Conservation (phyloP, 495 filamentous ascomycete species). For the Rhizodiscina lignyota region DNA sequence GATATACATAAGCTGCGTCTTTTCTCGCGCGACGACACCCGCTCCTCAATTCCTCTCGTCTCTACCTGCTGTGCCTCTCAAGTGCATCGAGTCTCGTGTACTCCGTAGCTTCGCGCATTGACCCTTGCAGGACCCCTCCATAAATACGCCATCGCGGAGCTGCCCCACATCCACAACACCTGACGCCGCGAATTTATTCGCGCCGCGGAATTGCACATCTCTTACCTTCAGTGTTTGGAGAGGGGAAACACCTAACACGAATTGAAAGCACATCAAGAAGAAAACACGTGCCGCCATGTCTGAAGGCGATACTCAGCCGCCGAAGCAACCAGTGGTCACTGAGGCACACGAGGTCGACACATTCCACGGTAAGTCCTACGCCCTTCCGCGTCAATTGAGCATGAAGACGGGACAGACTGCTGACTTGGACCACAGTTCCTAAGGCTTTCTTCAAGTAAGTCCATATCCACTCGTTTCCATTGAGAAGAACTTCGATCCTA, state of each 20-base stretch:
- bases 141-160: too few species aligned
- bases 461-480: not conserved
- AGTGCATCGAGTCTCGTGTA: not conserved
- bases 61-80: not conserved
- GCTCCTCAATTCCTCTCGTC: not conserved
- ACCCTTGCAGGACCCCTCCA: too few species aligned
- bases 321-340: conserved; percentile 51
- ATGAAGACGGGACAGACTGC: conserved; percentile 6
- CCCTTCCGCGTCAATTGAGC: not conserved
- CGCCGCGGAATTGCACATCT: too few species aligned
- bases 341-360: conserved; percentile 81
- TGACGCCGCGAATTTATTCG: too few species aligned
- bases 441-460: conserved; percentile 49
- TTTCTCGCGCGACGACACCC: too few species aligned
- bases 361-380: conserved; percentile 34
- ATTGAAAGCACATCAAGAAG: too few species aligned
- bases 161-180: too few species aligned
- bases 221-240: too few species aligned
- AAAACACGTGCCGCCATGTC: conserved; percentile 56
- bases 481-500: too few species aligned
- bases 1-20: too few species aligned
- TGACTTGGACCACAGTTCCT: conserved; percentile 11
- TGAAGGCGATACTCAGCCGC: conserved; percentile 35
- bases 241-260: too few species aligned
- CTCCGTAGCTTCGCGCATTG: not conserved